Percentiles rank a stretch among this genome's conserved stretches.
Evolutionary conservation across 495 filamentous ascomycete species (phyloP).

Genomic region (Penicillium diatomitis): DNA sequence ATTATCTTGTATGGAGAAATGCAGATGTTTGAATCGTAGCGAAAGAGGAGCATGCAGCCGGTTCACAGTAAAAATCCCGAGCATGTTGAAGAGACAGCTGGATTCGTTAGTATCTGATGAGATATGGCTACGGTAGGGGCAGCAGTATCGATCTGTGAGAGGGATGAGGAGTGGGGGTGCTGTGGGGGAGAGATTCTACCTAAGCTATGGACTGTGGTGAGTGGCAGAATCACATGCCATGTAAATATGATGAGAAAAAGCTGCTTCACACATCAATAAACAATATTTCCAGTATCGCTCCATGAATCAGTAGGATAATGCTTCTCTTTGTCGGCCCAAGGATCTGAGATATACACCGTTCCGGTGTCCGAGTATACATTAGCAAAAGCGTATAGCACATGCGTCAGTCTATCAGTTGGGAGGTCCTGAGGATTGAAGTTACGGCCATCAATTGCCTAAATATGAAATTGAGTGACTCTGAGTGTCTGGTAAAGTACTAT

Average conservation of each 20-base stretch:
- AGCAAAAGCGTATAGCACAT: constrained; percentile 76
- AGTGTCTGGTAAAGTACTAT: not conserved
- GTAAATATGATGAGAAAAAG: constrained; percentile 73
- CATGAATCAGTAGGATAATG: constrained; percentile 69
- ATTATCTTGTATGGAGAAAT: constrained; percentile 1
- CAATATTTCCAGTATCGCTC: constrained; percentile 50
- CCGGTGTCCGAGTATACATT: constrained; percentile 54
- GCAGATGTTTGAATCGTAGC: constrained; percentile 13
- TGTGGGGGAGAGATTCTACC: too few species aligned
- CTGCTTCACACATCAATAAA: constrained; percentile 86
- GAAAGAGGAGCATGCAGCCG: constrained; percentile 9
- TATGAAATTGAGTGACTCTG: not conserved
- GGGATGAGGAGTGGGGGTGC: too few species aligned
- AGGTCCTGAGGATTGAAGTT: constrained; percentile 69
- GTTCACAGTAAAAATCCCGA: constrained; percentile 14
- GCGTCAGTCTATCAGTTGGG: constrained; percentile 66
- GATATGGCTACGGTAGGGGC: too few species aligned
- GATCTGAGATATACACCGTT: constrained; percentile 67
- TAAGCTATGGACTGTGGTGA: too few species aligned
- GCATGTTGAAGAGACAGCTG: constrained; percentile 14
- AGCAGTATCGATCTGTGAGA: too few species aligned
- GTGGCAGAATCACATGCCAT: too few species aligned
- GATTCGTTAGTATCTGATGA: constrained; percentile 15
- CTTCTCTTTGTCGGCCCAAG: constrained; percentile 67
- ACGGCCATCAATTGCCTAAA: constrained; percentile 62